Conservation (phyloP, 371 early-diverging fungal genomes). For the Saksenaea oblongispora region DNA sequence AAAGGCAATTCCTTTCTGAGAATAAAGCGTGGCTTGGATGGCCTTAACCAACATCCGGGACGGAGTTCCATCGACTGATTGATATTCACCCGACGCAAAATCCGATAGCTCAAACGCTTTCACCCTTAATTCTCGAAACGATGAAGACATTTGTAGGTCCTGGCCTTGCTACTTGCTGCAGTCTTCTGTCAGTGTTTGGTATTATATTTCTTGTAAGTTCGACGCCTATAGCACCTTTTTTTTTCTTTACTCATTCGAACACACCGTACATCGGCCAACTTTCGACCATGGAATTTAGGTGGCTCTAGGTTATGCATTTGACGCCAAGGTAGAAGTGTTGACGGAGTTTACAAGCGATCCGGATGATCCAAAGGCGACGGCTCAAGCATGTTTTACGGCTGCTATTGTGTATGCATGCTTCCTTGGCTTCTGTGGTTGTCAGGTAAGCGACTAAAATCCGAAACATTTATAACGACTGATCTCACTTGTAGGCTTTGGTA, state of each 20-base stretch:
- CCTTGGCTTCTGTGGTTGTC: slow-evolving; percentile 69
- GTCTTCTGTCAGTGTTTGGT: slow-evolving; percentile 28
- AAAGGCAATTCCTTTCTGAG: no score
- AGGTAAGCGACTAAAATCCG: slow-evolving; percentile 37
- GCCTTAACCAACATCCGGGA: no score
- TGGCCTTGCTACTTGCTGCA: slow-evolving; percentile 35
- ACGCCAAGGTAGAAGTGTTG: slow-evolving; percentile 63
- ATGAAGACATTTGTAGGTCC: slow-evolving; percentile 40
- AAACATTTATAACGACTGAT: not conserved
- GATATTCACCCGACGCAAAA: no score
- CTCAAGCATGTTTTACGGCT: slow-evolving; percentile 66
- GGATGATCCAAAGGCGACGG: slow-evolving; percentile 65
- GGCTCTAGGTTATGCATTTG: slow-evolving; percentile 63
- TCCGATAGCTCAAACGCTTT: no score
- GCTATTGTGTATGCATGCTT: slow-evolving; percentile 71
- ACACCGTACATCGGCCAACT: not conserved
- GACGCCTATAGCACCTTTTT: not conserved
- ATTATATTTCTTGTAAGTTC: slow-evolving; percentile 36
- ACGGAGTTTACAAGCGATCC: slow-evolving; percentile 64
- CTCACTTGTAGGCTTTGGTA: slow-evolving; percentile 31
- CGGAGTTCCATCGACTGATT: no score
- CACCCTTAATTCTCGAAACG: slow-evolving; percentile 4
- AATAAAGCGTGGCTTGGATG: no score
- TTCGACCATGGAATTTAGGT: slow-evolving; percentile 30
- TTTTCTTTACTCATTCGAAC: not conserved